Conservation (phyloP, 164 flowering plant species). For the Berberis vulgaris region DNA sequence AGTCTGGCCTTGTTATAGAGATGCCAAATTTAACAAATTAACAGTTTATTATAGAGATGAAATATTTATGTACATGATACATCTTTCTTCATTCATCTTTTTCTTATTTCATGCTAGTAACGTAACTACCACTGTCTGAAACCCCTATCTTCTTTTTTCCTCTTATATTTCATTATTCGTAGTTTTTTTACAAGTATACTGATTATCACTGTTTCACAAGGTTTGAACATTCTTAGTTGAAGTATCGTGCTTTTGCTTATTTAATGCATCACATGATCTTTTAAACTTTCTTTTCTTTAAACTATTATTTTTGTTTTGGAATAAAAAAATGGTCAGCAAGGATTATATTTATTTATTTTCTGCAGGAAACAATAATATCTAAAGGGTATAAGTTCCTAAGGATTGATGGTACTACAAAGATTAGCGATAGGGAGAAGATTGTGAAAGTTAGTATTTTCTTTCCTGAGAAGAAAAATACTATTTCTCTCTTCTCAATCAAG, state of each 20-base stretch:
- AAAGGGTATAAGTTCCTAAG: constrained; percentile 57
- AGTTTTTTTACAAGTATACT: too few relatives aligned
- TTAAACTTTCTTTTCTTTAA: neutral
- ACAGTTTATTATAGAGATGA: too few relatives aligned
- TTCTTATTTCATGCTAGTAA: too few relatives aligned
- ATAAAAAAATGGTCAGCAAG: neutral
- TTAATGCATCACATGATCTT: neutral
- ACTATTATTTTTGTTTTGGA: neutral
- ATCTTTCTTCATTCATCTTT: too few relatives aligned
- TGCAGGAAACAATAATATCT: constrained; percentile 53
- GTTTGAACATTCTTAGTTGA: too few relatives aligned
- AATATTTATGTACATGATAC: too few relatives aligned
- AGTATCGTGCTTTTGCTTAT: neutral
- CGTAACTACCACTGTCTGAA: too few relatives aligned
- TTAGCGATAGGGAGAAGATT: constrained; percentile 61
- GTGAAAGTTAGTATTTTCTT: constrained; percentile 53
- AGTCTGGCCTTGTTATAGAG: too few relatives aligned
- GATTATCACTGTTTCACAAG: too few relatives aligned
- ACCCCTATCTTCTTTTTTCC: too few relatives aligned
- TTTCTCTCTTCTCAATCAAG: neutral
- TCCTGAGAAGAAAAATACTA: neutral
- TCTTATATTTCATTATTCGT: too few relatives aligned
- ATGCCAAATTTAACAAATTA: too few relatives aligned
- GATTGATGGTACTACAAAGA: constrained; percentile 94
- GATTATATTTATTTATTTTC: constrained; percentile 6